phyloP scores from a whole-genome alignment of 305 asterid species.

The Plantago coronopus region DNA sequence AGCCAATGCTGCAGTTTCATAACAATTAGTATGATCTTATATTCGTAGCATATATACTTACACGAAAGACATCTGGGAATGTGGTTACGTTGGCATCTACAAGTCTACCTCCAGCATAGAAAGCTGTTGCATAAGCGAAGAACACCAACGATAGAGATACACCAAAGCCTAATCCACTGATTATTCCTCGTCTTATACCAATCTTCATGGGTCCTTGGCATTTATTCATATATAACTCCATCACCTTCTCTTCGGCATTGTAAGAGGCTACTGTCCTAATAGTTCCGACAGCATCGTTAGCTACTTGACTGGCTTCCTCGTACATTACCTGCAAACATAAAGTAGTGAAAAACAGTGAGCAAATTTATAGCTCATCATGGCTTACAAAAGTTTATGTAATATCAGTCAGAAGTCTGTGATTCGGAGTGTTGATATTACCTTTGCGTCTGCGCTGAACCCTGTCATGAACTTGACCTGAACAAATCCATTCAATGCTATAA shows the following conservation, averaged over 20 bases:
- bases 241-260: slow-evolving; percentile 60
- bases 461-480: slow-evolving; percentile 46
- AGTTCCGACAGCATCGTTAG: slow-evolving; percentile 69
- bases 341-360: neutral
- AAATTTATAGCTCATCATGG: neutral
- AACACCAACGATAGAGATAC: slow-evolving; percentile 41
- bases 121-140: slow-evolving; percentile 47
- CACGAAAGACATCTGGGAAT: slow-evolving; percentile 54
- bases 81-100: slow-evolving; percentile 46
- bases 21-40: too few relatives aligned
- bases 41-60: too few relatives aligned
- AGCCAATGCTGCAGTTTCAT: too few relatives aligned
- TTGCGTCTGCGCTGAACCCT: slow-evolving; percentile 59
- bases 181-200: slow-evolving; percentile 51
- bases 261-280: slow-evolving; percentile 76
- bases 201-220: slow-evolving; percentile 55
- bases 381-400: neutral
- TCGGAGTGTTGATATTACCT: slow-evolving; percentile 31
- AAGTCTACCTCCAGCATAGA: slow-evolving; percentile 68
- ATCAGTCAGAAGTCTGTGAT: neutral
- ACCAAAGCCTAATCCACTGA: slow-evolving; percentile 59
- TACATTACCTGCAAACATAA: slow-evolving; percentile 46
- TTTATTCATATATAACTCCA: slow-evolving; percentile 48
- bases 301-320: slow-evolving; percentile 72
- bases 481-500: slow-evolving; percentile 41